Conservation (phyloP, 2,329 filamentous ascomycete species). For the Trichoderma sp. region DNA sequence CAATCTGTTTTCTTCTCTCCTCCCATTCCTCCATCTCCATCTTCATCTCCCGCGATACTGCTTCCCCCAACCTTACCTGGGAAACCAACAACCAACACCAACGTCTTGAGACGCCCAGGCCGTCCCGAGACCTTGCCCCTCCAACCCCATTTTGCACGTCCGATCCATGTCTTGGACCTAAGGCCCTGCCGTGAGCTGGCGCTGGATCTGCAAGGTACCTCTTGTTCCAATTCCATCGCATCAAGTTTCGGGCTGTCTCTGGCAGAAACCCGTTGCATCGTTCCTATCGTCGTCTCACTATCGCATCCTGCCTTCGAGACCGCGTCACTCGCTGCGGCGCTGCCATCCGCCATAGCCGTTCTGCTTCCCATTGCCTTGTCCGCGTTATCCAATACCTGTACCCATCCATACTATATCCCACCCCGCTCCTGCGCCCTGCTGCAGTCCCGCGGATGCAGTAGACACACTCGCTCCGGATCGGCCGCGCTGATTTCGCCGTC, state of each 20-base stretch:
- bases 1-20: background rate
- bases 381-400: background rate
- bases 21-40: background rate
- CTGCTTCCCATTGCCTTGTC: background rate
- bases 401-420: background rate
- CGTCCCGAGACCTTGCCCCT: slow-evolving; percentile 11
- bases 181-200: background rate
- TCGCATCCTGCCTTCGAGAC: background rate
- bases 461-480: slow-evolving; percentile 9
- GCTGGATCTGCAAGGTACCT: slow-evolving; percentile 27
- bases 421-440: slow-evolving; percentile 17
- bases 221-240: slow-evolving; percentile 19
- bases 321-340: background rate
- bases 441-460: slow-evolving; percentile 12
- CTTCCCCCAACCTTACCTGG: background rate
- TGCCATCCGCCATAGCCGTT: slow-evolving; percentile 1
- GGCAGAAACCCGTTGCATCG: background rate
- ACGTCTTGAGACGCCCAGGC: slow-evolving; percentile 10
- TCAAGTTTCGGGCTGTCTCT: background rate
- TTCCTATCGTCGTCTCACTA: background rate
- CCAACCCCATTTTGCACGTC: background rate
- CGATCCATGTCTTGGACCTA: slow-evolving; percentile 17
- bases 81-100: background rate
- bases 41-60: background rate
- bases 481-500: slow-evolving; percentile 16